Percentiles rank a stretch among this genome's conserved stretches.
phyloP scores from a whole-genome alignment of 2,329 filamentous ascomycete genomes.

The Claviceps sp. region DNA sequence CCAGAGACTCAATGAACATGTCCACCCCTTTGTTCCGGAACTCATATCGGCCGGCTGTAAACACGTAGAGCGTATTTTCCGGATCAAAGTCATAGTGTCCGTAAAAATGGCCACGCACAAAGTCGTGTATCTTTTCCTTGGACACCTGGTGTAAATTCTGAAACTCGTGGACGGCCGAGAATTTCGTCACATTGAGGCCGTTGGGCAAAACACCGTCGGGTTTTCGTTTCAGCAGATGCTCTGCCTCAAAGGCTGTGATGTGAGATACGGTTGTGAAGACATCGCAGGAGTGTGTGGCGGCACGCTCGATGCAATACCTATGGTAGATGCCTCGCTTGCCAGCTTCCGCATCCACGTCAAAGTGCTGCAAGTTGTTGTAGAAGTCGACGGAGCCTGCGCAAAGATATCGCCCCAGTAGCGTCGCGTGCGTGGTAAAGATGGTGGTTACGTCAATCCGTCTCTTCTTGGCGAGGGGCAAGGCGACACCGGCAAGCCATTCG shows the following conservation, averaged over 20 bases:
- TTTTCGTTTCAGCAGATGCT: slow-evolving; percentile 94
- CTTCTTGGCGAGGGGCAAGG: slow-evolving; percentile 81
- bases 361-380: slow-evolving; percentile 96
- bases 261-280: slow-evolving; percentile 98
- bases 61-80: slow-evolving; percentile 94
- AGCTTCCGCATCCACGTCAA: slow-evolving; percentile 91
- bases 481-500: slow-evolving; percentile 94
- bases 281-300: slow-evolving; percentile 79
- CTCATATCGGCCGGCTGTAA: slow-evolving; percentile 93
- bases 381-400: slow-evolving; percentile 97
- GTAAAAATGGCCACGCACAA: slow-evolving; percentile 95
- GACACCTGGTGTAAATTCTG: slow-evolving; percentile 94
- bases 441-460: slow-evolving; percentile 92
- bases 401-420: slow-evolving; percentile 85
- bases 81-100: slow-evolving; percentile 95
- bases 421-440: slow-evolving; percentile 97
- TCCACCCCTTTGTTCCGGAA: slow-evolving; percentile 98
- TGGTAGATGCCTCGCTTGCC: slow-evolving; percentile 98
- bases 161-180: slow-evolving; percentile 96
- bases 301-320: slow-evolving; percentile 93
- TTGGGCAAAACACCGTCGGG: slow-evolving; percentile 94
- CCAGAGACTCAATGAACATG: slow-evolving; percentile 97
- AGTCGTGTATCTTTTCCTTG: slow-evolving; percentile 97
- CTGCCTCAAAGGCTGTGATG: slow-evolving; percentile 95
- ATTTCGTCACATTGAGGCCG: slow-evolving; percentile 91